Evolutionary conservation across 2,329 filamentous ascomycete species (phyloP), one percentile per base, ranked within the genome.

Genomic region (Pestalotiopsis sp.): DNA sequence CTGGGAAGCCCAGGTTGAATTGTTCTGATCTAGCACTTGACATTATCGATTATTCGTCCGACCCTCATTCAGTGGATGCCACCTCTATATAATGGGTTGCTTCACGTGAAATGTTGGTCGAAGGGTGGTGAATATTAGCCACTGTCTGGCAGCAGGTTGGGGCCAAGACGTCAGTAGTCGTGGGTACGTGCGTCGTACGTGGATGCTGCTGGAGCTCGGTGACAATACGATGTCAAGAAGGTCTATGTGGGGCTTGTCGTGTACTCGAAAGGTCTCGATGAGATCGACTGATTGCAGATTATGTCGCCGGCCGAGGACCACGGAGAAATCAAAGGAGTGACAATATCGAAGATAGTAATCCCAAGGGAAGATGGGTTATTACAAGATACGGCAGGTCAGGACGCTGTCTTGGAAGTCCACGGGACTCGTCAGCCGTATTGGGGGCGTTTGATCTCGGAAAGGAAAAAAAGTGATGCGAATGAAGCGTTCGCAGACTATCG

Each of bases 21-120:
- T 95, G 92, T 80, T 97, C 93, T 77, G 93, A 89, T 88, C 94
- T 91, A 81, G 91, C 86, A 83, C 88, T 93, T 86, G 93, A 92
- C 94, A 97, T 97, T 94, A 95, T 94, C 88, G 85, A 94, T 94
- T 94, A 93, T 83, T 82, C 81, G 82, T 82, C 79, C 78, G 76
- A 81, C 80, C 81, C 79, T 85, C 35, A 83, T 85, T 86, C 74
- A 79, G 72, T 73, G 75, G 75, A 73, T 68, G 69, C 71, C 70
- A 66, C 55, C 70, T 70, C 72, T 61, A 39, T 61, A 39, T 61
- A 20, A 38, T 38, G 58, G 56, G 30, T 35, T 58, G 56, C 9
- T 58, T 20, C 22, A 14, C 26, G 9, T 58, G 11, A 61, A 35
- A 35, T 38, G 26, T 26, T 14, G 38, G 61, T 64, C 20, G 38